Conservation (phyloP, 2,329 filamentous ascomycete genomes). For the Diaporthe citri region DNA sequence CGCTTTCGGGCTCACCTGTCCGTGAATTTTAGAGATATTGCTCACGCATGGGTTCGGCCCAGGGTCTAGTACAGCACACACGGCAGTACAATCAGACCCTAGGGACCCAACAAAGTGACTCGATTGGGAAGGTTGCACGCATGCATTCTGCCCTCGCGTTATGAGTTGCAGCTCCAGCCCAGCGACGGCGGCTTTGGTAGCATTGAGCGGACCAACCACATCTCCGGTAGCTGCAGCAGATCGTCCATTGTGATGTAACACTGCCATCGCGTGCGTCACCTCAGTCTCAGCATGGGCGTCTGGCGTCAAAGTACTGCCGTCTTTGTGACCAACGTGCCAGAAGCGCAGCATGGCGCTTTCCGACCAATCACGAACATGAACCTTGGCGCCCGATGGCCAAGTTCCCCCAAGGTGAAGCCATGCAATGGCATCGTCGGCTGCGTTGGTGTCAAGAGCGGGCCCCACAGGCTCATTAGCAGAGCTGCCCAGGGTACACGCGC, state of each 20-base stretch:
- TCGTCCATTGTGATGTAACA: constrained; percentile 27
- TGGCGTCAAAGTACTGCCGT: constrained; percentile 30
- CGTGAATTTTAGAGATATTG: neutral
- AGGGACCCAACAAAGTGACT: neutral
- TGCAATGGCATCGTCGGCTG: neutral
- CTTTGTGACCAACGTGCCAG: constrained; percentile 27
- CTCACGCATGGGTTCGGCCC: neutral
- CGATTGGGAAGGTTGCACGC: neutral
- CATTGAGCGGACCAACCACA: constrained; percentile 18
- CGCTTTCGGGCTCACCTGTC: neutral
- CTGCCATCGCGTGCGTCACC: constrained; percentile 20
- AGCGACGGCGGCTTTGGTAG: neutral
- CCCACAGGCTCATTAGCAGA: constrained; percentile 11
- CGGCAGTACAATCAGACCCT: neutral
- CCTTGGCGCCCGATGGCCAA: constrained; percentile 13
- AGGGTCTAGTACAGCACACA: neutral
- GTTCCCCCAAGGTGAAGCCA: neutral
- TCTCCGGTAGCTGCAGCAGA: neutral
- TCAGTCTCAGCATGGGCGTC: constrained; percentile 9
- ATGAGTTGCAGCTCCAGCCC: neutral
- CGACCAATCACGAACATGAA: constrained; percentile 29
- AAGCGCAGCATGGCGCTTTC: constrained; percentile 23
- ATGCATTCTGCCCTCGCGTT: neutral
- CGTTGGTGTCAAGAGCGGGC: neutral
- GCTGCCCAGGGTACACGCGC: constrained; percentile 26